These are phyloP conservation scores for Aureobasidium namibiae DNA, from an alignment of 2,329 filamentous ascomycete genomes.

Conservation along the genomic window DNA sequence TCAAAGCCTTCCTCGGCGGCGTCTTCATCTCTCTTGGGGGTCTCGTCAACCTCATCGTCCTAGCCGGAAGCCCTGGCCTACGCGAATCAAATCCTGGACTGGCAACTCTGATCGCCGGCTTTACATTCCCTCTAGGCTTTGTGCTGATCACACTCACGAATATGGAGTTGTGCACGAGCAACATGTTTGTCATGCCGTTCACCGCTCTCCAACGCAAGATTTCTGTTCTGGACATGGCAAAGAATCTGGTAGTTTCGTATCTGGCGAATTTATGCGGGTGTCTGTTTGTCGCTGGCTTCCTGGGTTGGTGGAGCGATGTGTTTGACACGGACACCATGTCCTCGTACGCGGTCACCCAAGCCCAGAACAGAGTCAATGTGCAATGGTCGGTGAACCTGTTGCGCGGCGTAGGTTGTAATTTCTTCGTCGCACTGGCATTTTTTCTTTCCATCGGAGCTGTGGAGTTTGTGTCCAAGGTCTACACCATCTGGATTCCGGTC, in stretches of 20 bases:
- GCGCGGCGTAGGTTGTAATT: slow-evolving; percentile 23
- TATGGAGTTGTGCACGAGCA: slow-evolving; percentile 17
- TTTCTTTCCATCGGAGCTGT: slow-evolving; percentile 17
- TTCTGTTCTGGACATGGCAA: slow-evolving; percentile 13
- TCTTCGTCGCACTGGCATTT: slow-evolving; percentile 20
- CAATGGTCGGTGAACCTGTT: slow-evolving; percentile 17
- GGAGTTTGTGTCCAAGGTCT: slow-evolving; percentile 21
- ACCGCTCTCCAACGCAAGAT: slow-evolving; percentile 13
- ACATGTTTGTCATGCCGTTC: slow-evolving; percentile 19
- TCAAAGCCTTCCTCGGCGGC: slow-evolving; percentile 26
- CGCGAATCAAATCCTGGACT: slow-evolving; percentile 16
- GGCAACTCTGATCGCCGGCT: slow-evolving; percentile 13
- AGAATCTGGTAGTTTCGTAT: slow-evolving; percentile 17
- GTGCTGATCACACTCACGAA: slow-evolving; percentile 17
- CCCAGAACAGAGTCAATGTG: background rate
- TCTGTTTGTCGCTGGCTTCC: slow-evolving; percentile 17
- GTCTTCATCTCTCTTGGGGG: slow-evolving; percentile 29
- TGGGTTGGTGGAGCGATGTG: slow-evolving; percentile 17
- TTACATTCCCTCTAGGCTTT: slow-evolving; percentile 17
- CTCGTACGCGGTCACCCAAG: slow-evolving; percentile 5
- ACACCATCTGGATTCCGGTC: slow-evolving; percentile 21
- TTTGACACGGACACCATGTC: slow-evolving; percentile 15
- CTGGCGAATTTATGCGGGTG: slow-evolving; percentile 14
- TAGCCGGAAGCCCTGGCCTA: slow-evolving; percentile 22
- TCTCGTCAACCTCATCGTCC: slow-evolving; percentile 28